Conservation (phyloP, 805 yeast genomes). For the Kodamaea neixiangensis region DNA sequence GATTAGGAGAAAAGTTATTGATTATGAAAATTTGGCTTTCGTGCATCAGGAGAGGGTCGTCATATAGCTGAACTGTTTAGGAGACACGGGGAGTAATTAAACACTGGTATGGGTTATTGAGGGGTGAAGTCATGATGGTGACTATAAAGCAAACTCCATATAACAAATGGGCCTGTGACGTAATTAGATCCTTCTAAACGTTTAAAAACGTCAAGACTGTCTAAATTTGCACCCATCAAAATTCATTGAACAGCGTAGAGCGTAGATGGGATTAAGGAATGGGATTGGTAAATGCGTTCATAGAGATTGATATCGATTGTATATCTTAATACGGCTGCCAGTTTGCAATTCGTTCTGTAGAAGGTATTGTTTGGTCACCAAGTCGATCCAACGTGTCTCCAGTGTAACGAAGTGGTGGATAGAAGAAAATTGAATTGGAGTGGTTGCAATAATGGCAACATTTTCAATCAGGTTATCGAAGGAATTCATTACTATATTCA, state of each 20-base stretch:
- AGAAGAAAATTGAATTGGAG: too few species aligned
- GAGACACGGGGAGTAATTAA: neutral
- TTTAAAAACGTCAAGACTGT: neutral
- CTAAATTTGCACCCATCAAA: neutral
- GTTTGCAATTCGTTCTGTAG: too few species aligned
- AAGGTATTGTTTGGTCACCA: neutral
- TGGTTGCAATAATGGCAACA: too few species aligned
- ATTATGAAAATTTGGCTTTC: neutral
- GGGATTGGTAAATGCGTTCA: neutral
- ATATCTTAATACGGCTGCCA: too few species aligned
- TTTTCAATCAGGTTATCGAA: too few species aligned
- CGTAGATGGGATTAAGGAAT: too few species aligned
- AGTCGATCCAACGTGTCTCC: neutral
- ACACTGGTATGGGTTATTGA: neutral
- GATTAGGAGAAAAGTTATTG: neutral
- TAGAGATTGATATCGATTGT: neutral
- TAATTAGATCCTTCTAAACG: neutral
- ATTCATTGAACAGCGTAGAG: neutral
- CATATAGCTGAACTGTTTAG: neutral
- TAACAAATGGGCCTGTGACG: neutral
- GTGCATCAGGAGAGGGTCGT: neutral
- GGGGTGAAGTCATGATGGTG: neutral
- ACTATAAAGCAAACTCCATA: neutral
- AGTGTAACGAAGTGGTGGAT: too few species aligned
- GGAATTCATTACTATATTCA: too few species aligned